Evolutionary conservation across 805 yeast species (phyloP), one percentile per base, ranked within the genome.

Genomic region (Myxozyma melibiosi): DNA sequence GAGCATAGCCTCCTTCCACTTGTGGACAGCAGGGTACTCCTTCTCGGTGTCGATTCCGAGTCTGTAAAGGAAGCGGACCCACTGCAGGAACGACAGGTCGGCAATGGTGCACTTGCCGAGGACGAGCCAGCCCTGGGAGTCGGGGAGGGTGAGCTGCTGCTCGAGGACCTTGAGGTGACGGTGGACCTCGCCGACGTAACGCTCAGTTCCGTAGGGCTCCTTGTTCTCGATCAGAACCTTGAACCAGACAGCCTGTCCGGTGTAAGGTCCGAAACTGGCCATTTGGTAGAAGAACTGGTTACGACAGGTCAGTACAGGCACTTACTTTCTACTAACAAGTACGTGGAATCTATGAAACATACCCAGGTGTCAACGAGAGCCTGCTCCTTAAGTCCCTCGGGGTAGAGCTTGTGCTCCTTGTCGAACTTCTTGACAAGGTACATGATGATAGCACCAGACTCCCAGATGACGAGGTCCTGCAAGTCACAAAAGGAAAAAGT

Each of bases 1-100:
- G 94, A 88, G 88, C 95, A 88, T 88, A 67, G 84, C 85, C 71
- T 88, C 87, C 20, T 94, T 88, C 96, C 96, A 88, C 71, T 88
- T 88, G 76, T 86, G 86, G 50, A 88, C 92, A 71, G 87, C 24
- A 1, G 96, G 96, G 68, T 86, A 88, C 69, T 88, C 96, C 27
- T 82, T 80, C 70, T 86, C 87, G 67, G 88, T 79, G 68, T 88
- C 88, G 61, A 88, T 87, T 2, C 92, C 94, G 54, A 88, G 85
- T 66, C 92, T 77, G 71, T 88, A 95, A 51, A 88, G 92, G 30
- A 88, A 95, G 67, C 88, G 87, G 70, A 88, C 88, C 96, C 96
- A 88, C 28, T 95, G 92, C 25, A 88, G 92, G 74, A 88, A 88
- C n/a, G 90, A 83, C 66, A 88, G 75, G 72, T 88, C 96, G 2